Base-by-base conservation (phyloP, 371 early-diverging fungal species). In the Amoeboaphelidium protococcarum region DNA sequence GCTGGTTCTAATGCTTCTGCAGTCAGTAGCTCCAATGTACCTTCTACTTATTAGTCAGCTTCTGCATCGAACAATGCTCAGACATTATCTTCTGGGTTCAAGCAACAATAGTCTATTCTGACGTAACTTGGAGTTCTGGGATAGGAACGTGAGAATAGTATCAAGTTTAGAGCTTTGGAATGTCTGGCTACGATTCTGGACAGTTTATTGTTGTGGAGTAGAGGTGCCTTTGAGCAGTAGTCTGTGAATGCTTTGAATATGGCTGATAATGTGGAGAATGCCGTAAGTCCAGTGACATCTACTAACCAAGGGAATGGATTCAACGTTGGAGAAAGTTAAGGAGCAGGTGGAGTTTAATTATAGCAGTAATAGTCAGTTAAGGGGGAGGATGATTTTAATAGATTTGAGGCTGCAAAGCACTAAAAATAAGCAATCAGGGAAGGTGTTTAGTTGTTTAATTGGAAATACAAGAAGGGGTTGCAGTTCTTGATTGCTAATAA, bases 391-490 rank as follows among this genome's bases (percentile, higher is more conserved):
- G 70, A 76, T 46, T 76, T 76, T 12, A 66, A 66, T 3, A 67
- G 66, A 27, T 78, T 90, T 58, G 74, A 76, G 54, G 73, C 67
- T 42, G 53, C 75, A 53, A 83, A 81, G 56, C 73, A 74, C 44
- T 66, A 80, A 27, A 88, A 88, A 56, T 80, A 80, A 54, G 57
- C 74, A 45, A 56, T 80, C 20, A 67, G 74, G 40, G 76, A 79
- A 47, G 85, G 83, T 23, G 59, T 81, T 13, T 75, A 74, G 48
- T 62, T 68, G 47, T 88, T 90, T 58, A 83, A 87, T 52, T 69
- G 66, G 61, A 88, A 88, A 59, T 80, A 84, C n/a, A 80, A 82
- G 53, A 80, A 62, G 66, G 91, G 88, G 13, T 63, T 90, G 31
- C 71, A 74, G 54, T 60, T 68, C 21, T 59, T 87, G 47, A 54